Base-by-base conservation (phyloP, 108 stramenopile genomes). In the Fragilaria crotonensis region DNA sequence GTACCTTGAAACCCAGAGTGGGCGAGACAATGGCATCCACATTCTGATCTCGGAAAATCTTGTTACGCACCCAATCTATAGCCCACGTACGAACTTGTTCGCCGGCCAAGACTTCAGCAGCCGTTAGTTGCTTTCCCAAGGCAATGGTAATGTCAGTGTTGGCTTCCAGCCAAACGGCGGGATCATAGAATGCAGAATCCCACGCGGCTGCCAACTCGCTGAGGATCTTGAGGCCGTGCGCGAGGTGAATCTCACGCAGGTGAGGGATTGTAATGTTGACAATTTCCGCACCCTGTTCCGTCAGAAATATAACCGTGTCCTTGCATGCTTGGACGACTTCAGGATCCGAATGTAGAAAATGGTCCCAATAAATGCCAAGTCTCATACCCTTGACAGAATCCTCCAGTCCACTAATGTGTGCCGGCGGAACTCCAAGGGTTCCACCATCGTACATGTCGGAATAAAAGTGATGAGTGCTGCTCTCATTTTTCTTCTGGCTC, bases 181-280 rank as follows among this genome's bases (percentile, higher is more conserved):
- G 29, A 48, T 54, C 17, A 47, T 45, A 27, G 59, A 48, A 84
- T n/a, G 58, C 51, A 3, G 20, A 26, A 25, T 79, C 73, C 60
- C 49, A 79, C 4, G 7, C 19, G 14, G 53, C 18, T 30, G 61
- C 75, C 45, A 84, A 70, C 54, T 84, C 83, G 50, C 65, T 52
- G 14, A 64, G 2, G 31, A 84, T 81, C 47, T 71, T 84, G 5
- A 77, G 51, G 3, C 55, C 69, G 56, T 85, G 84, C 4, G 72
- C 51, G 3, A 82, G 18, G 45, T 76, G 68, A 22, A 76, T 78
- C 32, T 69, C 60, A 30, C 54, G 26, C 19, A 82, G 30, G 59
- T 80, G 63, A 18, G 80, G 78, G 32, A 85, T 62, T 26, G 62
- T 70, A 56, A 85, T 59, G 47, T 67, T 49, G 46, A 79, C 69